Percentiles rank a stretch among this genome's conserved stretches.
These are phyloP conservation scores for Fonsecaea pedrosoi DNA, from an alignment of 2,329 filamentous ascomycete species.

Conservation along the genomic window DNA sequence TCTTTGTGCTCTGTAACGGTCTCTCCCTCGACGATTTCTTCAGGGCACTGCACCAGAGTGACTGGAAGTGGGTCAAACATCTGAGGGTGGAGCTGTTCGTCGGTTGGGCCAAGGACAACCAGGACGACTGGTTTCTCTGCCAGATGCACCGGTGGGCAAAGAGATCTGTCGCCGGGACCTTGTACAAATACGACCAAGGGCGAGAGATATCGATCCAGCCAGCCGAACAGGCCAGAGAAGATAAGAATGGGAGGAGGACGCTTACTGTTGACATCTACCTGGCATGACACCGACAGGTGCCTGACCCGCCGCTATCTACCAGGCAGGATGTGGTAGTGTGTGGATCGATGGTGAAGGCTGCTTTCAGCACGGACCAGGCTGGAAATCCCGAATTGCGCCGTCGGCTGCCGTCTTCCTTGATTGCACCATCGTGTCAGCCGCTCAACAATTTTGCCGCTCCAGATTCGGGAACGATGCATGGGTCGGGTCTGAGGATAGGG, in stretches of 20 bases:
- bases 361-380: background rate
- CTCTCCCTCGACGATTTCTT: constrained; percentile 33
- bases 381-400: background rate
- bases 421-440: background rate
- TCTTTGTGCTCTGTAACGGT: constrained; percentile 32
- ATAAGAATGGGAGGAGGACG: constrained; percentile 23
- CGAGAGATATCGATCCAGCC: constrained; percentile 22
- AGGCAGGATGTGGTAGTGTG: background rate
- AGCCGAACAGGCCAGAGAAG: constrained; percentile 24
- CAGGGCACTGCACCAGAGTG: constrained; percentile 20
- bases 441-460: constrained; percentile 2
- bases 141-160: constrained; percentile 33
- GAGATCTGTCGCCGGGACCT: constrained; percentile 26
- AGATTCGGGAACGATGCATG: background rate
- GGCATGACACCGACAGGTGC: constrained; percentile 9
- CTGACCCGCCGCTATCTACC: background rate
- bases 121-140: constrained; percentile 34
- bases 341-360: background rate
- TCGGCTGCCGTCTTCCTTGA: background rate
- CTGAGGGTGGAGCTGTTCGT: constrained; percentile 30
- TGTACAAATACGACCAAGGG: constrained; percentile 25
- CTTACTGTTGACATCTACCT: constrained; percentile 31
- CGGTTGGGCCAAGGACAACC: constrained; percentile 24
- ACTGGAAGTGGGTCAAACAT: constrained; percentile 33
- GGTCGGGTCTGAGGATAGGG: background rate